Base-by-base conservation (phyloP, 2,329 filamentous ascomycete species). In the Pseudogymnoascus verrucosus region DNA sequence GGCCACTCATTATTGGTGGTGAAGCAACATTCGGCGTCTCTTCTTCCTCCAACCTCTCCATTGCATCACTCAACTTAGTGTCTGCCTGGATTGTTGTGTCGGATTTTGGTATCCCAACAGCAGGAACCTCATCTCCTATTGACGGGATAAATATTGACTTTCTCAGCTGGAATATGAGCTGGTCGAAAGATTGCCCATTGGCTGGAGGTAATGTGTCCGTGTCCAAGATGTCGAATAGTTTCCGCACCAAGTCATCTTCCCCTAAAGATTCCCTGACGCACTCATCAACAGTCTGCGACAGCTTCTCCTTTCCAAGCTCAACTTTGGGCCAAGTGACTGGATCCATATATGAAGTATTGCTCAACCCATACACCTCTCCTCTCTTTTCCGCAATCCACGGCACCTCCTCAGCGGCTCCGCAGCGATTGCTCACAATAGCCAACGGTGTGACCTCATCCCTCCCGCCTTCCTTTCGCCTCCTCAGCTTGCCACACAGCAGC, bases 371-470 rank as follows among this genome's bases (percentile, higher is more conserved):
- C 0, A 80, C 80, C 66, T 80, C 77, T 4, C 77, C 80, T 26
- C 82, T 76, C 61, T 77, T 71, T n/a, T 78, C 78, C 16, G 75
- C 82, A 42, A 89, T 79, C 72, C 84, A 81, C 10, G 85, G 84
- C 1, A 88, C 84, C 28, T 83, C 78, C 3, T 79, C 77, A 1
- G 79, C 74, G 42, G 78, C 74, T 42, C 79, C 82, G 40, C 78
- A 81, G 31, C 85, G 80, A 71, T 89, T 89, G 59, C 83, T 87
- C 60, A 89, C 78, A 62, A 89, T 82, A 6, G 83, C 85, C 10
- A 88, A 74, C 0, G 80, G 81, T 65, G 83, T 77, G 21, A 80
- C 71, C 7, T 62, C 65, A 62, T 65, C 65, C 3, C 64, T 47
- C 1, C 66, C 51, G 23, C 60, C 31, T 12, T 65, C 62, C 54